Conservation (phyloP, 2,329 filamentous ascomycete genomes). For the Penicillium sp. region DNA sequence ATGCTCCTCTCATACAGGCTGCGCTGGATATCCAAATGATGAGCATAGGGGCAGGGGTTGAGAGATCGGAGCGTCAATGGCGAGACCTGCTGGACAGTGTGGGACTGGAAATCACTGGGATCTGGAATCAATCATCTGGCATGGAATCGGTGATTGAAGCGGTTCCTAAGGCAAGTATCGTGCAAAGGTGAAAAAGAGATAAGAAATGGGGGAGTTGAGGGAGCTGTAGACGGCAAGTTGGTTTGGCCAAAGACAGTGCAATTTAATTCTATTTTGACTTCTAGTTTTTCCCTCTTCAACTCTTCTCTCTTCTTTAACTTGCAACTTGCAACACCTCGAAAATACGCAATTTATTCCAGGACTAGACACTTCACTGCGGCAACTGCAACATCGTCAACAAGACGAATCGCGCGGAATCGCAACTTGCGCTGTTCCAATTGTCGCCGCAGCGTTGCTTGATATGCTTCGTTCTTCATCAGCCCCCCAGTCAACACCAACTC, state of each 20-base stretch:
- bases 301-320: no score
- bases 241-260: no score
- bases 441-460: conserved; percentile 13
- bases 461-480: conserved; percentile 22
- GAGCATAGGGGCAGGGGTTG: conserved; percentile 39
- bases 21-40: conserved; percentile 46
- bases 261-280: no score
- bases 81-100: conserved; percentile 29
- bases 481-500: conserved; percentile 27
- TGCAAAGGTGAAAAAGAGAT: not conserved
- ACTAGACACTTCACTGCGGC: conserved; percentile 7
- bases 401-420: conserved; percentile 8
- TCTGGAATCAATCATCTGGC: conserved; percentile 31
- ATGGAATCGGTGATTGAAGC: conserved; percentile 38
- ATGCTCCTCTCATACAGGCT: conserved; percentile 32
- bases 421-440: conserved; percentile 9
- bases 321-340: no score
- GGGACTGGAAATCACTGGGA: conserved; percentile 34
- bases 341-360: not conserved
- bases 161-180: conserved; percentile 13
- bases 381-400: conserved; percentile 20
- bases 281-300: not conserved
- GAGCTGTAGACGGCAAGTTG: not conserved
- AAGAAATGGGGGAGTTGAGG: not conserved
- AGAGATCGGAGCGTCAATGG: conserved; percentile 41